Conservation (phyloP, 768 basidiomycete genomes). For the Agrocybe praecox region DNA sequence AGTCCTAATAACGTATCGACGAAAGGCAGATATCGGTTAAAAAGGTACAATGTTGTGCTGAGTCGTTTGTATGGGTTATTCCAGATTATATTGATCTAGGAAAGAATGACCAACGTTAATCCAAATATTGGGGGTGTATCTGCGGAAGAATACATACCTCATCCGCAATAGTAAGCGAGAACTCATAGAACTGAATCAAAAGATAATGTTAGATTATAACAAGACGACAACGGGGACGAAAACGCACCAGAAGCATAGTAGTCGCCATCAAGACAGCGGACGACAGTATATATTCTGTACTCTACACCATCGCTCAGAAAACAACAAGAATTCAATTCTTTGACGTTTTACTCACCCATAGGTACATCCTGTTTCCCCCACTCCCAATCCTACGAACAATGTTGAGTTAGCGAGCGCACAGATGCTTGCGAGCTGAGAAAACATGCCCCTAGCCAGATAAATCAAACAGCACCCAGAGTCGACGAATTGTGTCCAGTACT, state of each 20-base stretch:
- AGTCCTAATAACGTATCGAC: slow-evolving; percentile 15
- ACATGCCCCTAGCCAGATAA: neutral
- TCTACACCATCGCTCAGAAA: slow-evolving; percentile 1
- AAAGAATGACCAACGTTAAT: neutral
- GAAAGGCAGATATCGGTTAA: slow-evolving; percentile 23
- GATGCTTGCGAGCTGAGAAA: neutral
- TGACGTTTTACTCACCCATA: slow-evolving; percentile 10
- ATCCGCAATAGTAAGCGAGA: slow-evolving; percentile 12
- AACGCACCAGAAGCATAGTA: slow-evolving; percentile 9
- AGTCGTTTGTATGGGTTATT: neutral
- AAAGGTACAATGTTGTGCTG: neutral
- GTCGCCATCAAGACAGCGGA: slow-evolving; percentile 8
- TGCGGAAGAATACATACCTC: slow-evolving; percentile 4
- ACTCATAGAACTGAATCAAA: slow-evolving; percentile 9
- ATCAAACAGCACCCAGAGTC: slow-evolving; percentile 6
- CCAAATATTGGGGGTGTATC: neutral
- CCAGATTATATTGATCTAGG: slow-evolving; percentile 15
- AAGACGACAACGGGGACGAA: neutral
- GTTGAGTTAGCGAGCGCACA: neutral
- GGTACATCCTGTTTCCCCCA: slow-evolving; percentile 4
- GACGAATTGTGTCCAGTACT: neutral
- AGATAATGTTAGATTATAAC: neutral
- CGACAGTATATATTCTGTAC: slow-evolving; percentile 4
- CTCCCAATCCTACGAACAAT: neutral
- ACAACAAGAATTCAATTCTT: neutral